Evolutionary conservation across 805 yeast genomes (phyloP), one percentile per base, ranked within the genome.

Genomic region (Spathaspora hagerdaliae): DNA sequence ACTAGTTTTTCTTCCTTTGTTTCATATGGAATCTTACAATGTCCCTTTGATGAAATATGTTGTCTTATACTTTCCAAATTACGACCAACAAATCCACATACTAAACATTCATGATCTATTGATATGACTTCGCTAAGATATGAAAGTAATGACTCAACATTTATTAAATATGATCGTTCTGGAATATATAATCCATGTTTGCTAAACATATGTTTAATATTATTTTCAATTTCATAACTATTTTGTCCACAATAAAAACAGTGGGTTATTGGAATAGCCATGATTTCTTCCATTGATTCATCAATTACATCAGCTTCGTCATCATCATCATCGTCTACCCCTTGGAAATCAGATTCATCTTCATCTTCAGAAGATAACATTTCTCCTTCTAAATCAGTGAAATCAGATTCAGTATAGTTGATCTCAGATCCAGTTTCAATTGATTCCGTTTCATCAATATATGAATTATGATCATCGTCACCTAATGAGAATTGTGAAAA

Each of bases 231-330:
- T 27, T 78, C 80, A 11, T 59, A 66, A 49, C 79, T 76, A 42
- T 77, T 70, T 27, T 65, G 55, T 27, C 82, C 84, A 64, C 87
- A 82, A 52, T 69, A 82, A 38, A 81, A 73, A 54, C 87, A 82
- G 36, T 71, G 68, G 0, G 77, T 71, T 34, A 68, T 58, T 12
- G 84, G 79, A 14, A 78, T 71, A 10, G 75, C 75, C 12, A 57
- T 59, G 2, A 54, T 52, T 9, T 61, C 63, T 6, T 56, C 63
- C 26, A 53, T 54, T 3, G 49, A 50, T 31, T 53, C 24, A 19
- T 19, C 32, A 29, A 3, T 6, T n/a, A n/a, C n/a, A 27, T 27
- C 32, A 29, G 3, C 32, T 9, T 11, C 68, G 2, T 49, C 53
- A 7, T 52, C 52, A 3, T 43, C 41, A 36, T 44, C 44, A 14